A percentile compares a stretch with the other conserved stretches of the same genome.
Evolutionary conservation across 1,284 basidiomycete genomes (phyloP).

Genomic region (Hortiboletus rubellus): DNA sequence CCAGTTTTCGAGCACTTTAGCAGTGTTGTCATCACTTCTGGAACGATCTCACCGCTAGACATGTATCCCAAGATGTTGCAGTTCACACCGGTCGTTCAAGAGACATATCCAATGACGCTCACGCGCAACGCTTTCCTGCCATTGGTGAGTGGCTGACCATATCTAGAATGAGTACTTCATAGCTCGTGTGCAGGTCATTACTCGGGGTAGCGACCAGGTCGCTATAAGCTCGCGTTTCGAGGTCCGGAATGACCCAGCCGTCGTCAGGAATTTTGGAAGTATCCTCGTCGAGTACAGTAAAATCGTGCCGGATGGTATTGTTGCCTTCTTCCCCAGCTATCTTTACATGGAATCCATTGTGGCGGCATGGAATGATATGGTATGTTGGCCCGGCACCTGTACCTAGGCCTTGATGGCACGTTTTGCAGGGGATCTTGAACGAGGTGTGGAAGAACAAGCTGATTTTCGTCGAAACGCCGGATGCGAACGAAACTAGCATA

Average conservation of each 20-base stretch:
- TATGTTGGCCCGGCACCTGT: slow-evolving; percentile 38
- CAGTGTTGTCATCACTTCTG: slow-evolving; percentile 98
- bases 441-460: slow-evolving; percentile 99
- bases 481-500: slow-evolving; percentile 98
- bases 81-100: slow-evolving; percentile 96
- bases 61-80: slow-evolving; percentile 99
- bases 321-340: slow-evolving; percentile 99
- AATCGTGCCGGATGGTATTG: slow-evolving; percentile 98
- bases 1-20: slow-evolving; percentile 99
- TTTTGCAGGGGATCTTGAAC: slow-evolving; percentile 86
- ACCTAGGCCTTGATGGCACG: slow-evolving; percentile 3
- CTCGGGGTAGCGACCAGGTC: slow-evolving; percentile 97
- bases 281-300: slow-evolving; percentile 98
- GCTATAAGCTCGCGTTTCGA: slow-evolving; percentile 99
- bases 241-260: slow-evolving; percentile 98
- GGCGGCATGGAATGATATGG: slow-evolving; percentile 99
- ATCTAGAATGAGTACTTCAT: not conserved
- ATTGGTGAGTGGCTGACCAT: slow-evolving; percentile 57
- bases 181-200: slow-evolving; percentile 75
- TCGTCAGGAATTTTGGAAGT: slow-evolving; percentile 98
- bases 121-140: slow-evolving; percentile 97
- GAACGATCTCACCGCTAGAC: slow-evolving; percentile 97
- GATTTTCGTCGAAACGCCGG: slow-evolving; percentile 99
- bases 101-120: slow-evolving; percentile 98
- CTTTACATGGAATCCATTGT: slow-evolving; percentile 99